phyloP scores from a whole-genome alignment of 371 early-diverging fungal species.

The Circinella umbellata region DNA sequence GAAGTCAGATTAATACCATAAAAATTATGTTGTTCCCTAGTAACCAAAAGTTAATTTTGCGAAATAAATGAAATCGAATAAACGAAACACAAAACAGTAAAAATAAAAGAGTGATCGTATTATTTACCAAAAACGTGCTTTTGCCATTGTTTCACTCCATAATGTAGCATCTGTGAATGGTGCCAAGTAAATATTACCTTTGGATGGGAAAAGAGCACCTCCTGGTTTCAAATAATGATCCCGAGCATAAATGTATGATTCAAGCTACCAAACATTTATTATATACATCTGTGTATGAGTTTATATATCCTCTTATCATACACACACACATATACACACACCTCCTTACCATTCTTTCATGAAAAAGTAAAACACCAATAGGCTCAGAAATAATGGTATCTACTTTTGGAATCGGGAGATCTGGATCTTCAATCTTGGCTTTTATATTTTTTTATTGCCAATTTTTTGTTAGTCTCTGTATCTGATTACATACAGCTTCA shows the following conservation, averaged over 20 bases:
- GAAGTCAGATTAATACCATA: slow-evolving; percentile 94
- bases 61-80: too few relatives aligned
- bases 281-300: background rate
- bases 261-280: slow-evolving; percentile 54
- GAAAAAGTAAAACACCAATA: slow-evolving; percentile 94
- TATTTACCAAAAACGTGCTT: slow-evolving; percentile 80
- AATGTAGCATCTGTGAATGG: slow-evolving; percentile 85
- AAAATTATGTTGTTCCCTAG: slow-evolving; percentile 80
- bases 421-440: slow-evolving; percentile 88
- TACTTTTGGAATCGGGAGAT: slow-evolving; percentile 75
- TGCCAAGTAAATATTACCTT: slow-evolving; percentile 87
- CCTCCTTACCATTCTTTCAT: slow-evolving; percentile 84
- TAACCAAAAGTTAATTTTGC: background rate
- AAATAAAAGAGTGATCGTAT: background rate
- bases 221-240: slow-evolving; percentile 93
- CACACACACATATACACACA: background rate
- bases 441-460: background rate
- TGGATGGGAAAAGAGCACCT: slow-evolving; percentile 90
- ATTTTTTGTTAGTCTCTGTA: too few relatives aligned
- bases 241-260: slow-evolving; percentile 84
- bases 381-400: slow-evolving; percentile 97
- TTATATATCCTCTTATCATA: background rate
- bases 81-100: too few relatives aligned
- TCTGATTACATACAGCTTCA: too few relatives aligned
- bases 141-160: slow-evolving; percentile 93